These are phyloP conservation scores for Apiospora sp. DNA, from an alignment of 2,329 filamentous ascomycete species.

Conservation along the genomic window DNA sequence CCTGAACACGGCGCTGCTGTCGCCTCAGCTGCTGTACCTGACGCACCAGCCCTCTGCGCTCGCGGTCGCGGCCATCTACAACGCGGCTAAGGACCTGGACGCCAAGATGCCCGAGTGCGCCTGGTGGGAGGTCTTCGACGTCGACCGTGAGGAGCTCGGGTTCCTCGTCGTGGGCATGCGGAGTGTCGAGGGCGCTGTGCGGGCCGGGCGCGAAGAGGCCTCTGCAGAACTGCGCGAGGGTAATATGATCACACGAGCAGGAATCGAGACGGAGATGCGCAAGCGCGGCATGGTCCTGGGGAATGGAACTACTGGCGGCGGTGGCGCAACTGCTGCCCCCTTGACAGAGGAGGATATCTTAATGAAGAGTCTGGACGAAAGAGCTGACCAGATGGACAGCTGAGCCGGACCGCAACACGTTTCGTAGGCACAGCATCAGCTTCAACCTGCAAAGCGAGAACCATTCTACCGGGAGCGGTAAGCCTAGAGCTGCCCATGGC, in stretches of 20 bases:
- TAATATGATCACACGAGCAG: conserved; percentile 65
- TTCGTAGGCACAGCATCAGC: not conserved
- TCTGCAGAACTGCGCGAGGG: conserved; percentile 47
- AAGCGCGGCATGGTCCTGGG: conserved; percentile 53
- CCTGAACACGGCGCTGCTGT: conserved; percentile 86
- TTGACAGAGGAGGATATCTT: conserved; percentile 28
- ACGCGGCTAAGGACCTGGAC: conserved; percentile 79
- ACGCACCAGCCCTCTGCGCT: conserved; percentile 90
- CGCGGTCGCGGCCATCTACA: conserved; percentile 88
- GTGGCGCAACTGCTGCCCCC: not conserved
- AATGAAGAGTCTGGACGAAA: conserved; percentile 29
- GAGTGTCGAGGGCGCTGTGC: conserved; percentile 77
- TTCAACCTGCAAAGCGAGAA: not conserved
- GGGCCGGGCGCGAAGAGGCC: conserved; percentile 65
- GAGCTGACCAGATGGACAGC: conserved; percentile 24
- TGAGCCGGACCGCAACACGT: not conserved
- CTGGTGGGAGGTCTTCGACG: conserved; percentile 99
- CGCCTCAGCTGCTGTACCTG: conserved; percentile 87
- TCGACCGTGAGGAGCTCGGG: conserved; percentile 91
- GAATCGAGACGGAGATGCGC: conserved; percentile 67
- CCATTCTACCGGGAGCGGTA: not conserved
- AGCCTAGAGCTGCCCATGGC: not conserved
- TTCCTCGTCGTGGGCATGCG: conserved; percentile 88
- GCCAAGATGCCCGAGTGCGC: conserved; percentile 82
- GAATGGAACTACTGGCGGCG: conserved; percentile 30